Base-by-base conservation (phyloP, 495 filamentous ascomycete genomes). In the Podospora tetraspora region DNA sequence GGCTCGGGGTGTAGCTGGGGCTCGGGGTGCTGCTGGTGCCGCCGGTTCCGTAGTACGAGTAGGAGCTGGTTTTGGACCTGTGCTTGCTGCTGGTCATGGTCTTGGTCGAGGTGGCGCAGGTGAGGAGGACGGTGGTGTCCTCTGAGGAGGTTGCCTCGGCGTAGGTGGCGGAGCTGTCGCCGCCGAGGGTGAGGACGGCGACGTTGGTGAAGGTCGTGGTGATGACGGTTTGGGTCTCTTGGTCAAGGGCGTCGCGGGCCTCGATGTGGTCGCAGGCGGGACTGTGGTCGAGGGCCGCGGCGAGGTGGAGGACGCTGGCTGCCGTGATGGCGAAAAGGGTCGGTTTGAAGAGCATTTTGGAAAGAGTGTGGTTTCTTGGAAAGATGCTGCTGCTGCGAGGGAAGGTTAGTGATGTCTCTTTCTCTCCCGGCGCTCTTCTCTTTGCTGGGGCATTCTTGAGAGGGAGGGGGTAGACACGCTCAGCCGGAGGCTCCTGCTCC, bases 331-430 rank as follows among this genome's bases (percentile, higher is more conserved):
- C 63, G 59, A 71, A 29, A 7, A 66, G 11, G 63, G 25, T 25
- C 1, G 34, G 59, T 23, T 61, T 68, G 62, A 66, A 62, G 43
- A 30, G 9, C 69, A 71, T 71, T 24, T 52, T 68, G 56, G 29
- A 37, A 59, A 9, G 57, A 58, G 63, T 58, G 19, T 66, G 12
- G n/a, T 8, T 52, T 30, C 23, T 59, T 52, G 43, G 27, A 32
- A 10, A 59, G 56, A 30, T 32, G n/a, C 6, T 19, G 25, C 27
- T 29, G 57, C 25, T 12, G 8, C 24, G 12, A 0, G n/a, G 37
- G 34, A 29, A 13, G 32, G 34, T 37, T 30, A 24, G 22, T 23
- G 24, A 21, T 11, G 23, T 22, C 16, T 10, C 60, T 16, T 16
- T 37, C 34, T 37, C 12, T 37, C 1, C 13, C 12, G 34, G 34